A percentile compares a stretch with the other conserved stretches of the same genome.
phyloP scores from a whole-genome alignment of 441 rosid species.

The Omphalea diandra region DNA sequence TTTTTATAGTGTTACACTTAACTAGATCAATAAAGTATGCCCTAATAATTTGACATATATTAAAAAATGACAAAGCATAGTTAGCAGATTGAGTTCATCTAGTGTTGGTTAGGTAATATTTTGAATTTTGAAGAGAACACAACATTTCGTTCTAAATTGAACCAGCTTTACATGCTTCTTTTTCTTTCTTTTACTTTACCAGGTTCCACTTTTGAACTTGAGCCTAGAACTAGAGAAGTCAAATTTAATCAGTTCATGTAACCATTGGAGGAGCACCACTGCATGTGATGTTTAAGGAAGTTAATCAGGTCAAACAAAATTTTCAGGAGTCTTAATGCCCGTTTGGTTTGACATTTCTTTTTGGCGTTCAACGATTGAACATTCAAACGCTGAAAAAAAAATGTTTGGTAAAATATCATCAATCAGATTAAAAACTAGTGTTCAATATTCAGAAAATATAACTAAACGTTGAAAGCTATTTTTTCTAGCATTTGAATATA shows the following conservation, averaged over 20 bases:
- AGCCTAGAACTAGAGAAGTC: too few relatives aligned
- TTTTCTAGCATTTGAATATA: too few relatives aligned
- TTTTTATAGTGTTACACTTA: constrained; percentile 20
- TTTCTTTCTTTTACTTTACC: neutral
- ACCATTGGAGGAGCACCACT: neutral
- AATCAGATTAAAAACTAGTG: too few relatives aligned
- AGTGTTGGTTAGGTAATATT: too few relatives aligned
- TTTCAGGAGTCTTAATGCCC: neutral
- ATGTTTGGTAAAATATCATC: too few relatives aligned
- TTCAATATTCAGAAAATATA: too few relatives aligned
- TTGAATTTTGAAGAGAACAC: neutral
- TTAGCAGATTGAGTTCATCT: neutral
- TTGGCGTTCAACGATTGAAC: too few relatives aligned
- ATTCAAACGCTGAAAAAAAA: too few relatives aligned
- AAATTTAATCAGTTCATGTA: neutral
- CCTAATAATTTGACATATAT: neutral
- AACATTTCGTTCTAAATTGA: neutral
- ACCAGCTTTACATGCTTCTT: neutral
- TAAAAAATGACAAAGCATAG: neutral
- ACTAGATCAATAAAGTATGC: neutral
- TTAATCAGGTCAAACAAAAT: neutral
- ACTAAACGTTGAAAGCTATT: too few relatives aligned
- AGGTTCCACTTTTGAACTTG: neutral
- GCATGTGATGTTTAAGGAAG: neutral
- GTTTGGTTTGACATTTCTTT: too few relatives aligned